Base-by-base conservation (phyloP, 2,329 filamentous ascomycete genomes). In the Alternaria infectoria region DNA sequence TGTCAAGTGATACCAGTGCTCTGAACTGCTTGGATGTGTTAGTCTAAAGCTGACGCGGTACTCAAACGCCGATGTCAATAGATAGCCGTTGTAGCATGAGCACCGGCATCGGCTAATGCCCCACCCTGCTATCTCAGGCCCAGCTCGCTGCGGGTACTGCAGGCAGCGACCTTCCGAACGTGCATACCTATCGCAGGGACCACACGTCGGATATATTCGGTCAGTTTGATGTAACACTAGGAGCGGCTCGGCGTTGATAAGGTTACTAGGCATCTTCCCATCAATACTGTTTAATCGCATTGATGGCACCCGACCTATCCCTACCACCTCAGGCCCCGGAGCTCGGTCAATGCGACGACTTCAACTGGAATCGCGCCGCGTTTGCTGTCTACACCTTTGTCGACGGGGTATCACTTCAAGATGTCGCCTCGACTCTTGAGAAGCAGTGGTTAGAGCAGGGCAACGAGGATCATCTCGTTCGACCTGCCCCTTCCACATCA, bases 31-130 rank as follows among this genome's bases (percentile, higher is more conserved):
- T 40, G 21, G 17, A 30, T 23, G 1, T 30, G 17, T 45, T 30
- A 19, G 23, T 52, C 13, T 19, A 21, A 13, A n/a, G 30, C 30
- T 21, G 30, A 23, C 30, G 32, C 12, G 15, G 23, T 52, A 17
- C 28, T 21, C 32, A 23, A 8, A 11, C 25, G 28, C 49, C 19
- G 19, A 52, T 52, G 30, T 36, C 21, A 21, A n/a, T 17, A 52
- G 49, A 40, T 40, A 40, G 19, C 28, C 13, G 49, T 40, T 36
- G 49, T 2, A 52, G 19, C 8, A 15, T 19, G 26, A 23, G 21
- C 54, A 30, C 50, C 54, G 54, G 36, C 54, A 46, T 56, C 54
- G 54, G 54, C 54, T 45, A 46, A 30, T 56, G 54, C 54, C 54
- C 54, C 54, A 44, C 52, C 30, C 15, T 36, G 17, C 19, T 23